Conservation (phyloP, 768 basidiomycete genomes). For the Candolleomyces eurysporus region DNA sequence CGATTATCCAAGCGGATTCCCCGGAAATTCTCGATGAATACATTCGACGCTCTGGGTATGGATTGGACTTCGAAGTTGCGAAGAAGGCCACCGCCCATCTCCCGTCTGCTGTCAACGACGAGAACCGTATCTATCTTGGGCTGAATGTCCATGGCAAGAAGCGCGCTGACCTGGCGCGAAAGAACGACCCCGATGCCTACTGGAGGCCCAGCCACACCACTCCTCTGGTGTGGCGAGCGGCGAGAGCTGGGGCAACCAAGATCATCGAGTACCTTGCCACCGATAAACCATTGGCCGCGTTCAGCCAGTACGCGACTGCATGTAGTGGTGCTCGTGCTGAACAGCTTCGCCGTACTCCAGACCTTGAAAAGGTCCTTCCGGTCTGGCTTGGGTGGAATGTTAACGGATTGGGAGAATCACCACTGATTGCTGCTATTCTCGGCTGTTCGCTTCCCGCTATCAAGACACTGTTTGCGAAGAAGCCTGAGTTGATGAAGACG, state of each 20-base stretch:
- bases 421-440: constrained; percentile 44
- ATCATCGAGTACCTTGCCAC: constrained; percentile 49
- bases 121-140: constrained; percentile 52
- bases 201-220: constrained; percentile 1
- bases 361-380: constrained; percentile 41
- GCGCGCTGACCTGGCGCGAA: constrained; percentile 48
- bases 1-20: constrained; percentile 39
- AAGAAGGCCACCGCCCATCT: constrained; percentile 22
- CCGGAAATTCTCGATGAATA: constrained; percentile 55
- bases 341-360: constrained; percentile 35
- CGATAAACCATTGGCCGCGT: constrained; percentile 48
- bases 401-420: constrained; percentile 50
- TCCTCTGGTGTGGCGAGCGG: constrained; percentile 47
- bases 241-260: constrained; percentile 21
- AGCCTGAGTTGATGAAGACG: constrained; percentile 38
- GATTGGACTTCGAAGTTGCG: constrained; percentile 29
- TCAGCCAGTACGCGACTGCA: constrained; percentile 44
- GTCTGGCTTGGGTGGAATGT: constrained; percentile 51
- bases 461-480: constrained; percentile 42
- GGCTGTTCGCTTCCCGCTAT: constrained; percentile 35
- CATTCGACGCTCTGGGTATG: constrained; percentile 50
- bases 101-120: constrained; percentile 29
- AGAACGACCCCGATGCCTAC: constrained; percentile 46
- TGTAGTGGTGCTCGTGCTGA: constrained; percentile 42
- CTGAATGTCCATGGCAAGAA: constrained; percentile 67